These are phyloP conservation scores for Plasmodium yoelii DNA, from an alignment of 169 alveolate species.

Conservation along the genomic window DNA sequence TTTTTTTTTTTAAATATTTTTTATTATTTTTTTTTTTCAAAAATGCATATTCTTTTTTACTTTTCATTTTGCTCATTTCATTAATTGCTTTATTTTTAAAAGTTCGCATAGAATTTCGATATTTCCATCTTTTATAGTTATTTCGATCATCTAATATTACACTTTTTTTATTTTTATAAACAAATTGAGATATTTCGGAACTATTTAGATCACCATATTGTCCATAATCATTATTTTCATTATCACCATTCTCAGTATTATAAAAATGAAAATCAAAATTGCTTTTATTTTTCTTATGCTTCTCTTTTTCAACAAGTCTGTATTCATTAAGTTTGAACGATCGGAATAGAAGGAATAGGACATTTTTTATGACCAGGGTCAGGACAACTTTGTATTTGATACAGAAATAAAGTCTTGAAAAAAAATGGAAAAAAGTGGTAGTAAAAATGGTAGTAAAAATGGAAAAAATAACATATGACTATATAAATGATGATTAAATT, in stretches of 20 bases:
- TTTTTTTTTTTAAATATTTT: conserved; percentile 27
- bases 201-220: not conserved
- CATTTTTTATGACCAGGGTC: conserved; percentile 51
- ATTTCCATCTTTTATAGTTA: not conserved
- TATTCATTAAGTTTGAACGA: conserved; percentile 65
- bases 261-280: conserved; percentile 47
- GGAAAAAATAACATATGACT: too few relatives aligned
- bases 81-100: conserved; percentile 7
- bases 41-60: not conserved
- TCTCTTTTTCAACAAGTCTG: conserved; percentile 60
- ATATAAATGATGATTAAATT: not conserved
- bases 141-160: not conserved
- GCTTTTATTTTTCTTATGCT: conserved; percentile 61
- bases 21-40: conserved; percentile 14
- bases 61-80: not conserved
- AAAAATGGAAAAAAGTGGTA: not conserved
- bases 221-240: conserved; percentile 9
- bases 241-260: conserved; percentile 14
- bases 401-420: conserved; percentile 42
- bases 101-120: not conserved
- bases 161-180: not conserved
- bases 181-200: not conserved
- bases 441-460: not conserved
- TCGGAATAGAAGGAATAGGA: conserved; percentile 46
- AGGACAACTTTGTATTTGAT: conserved; percentile 43